Percentiles rank a stretch among this genome's conserved stretches.
These are phyloP conservation scores for Cercospora nicotianae DNA, from an alignment of 2,329 filamentous ascomycete genomes.

Conservation along the genomic window DNA sequence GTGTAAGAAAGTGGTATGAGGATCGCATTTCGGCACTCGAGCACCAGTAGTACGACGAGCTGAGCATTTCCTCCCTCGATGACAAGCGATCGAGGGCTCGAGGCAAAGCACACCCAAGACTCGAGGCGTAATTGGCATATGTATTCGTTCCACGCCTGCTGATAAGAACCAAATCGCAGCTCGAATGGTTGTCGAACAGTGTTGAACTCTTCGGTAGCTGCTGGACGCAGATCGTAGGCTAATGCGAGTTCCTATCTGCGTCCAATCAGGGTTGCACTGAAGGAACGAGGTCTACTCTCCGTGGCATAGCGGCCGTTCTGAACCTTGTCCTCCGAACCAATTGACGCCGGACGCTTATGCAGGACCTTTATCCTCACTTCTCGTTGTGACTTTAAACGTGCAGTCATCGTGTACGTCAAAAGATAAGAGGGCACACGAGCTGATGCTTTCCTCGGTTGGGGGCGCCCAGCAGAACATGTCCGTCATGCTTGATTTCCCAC, in stretches of 20 bases:
- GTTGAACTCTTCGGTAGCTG: not conserved
- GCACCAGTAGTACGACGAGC: not conserved
- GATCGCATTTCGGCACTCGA: conserved; percentile 1
- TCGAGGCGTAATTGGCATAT: conserved; percentile 10
- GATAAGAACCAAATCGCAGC: conserved; percentile 2
- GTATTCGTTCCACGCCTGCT: conserved; percentile 4
- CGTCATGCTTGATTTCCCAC: conserved; percentile 4
- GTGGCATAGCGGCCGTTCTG: not conserved
- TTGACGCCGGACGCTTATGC: not conserved
- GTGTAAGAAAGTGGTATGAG: conserved; percentile 5
- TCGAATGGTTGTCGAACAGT: not conserved
- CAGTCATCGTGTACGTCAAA: conserved; percentile 6
- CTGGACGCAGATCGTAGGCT: conserved; percentile 7
- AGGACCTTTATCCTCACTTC: not conserved
- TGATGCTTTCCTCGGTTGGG: not conserved
- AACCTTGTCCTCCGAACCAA: not conserved
- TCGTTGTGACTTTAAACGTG: conserved; percentile 9
- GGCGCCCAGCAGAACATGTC: not conserved
- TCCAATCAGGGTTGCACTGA: not conserved
- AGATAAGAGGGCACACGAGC: conserved; percentile 12
- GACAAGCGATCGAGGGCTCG: conserved; percentile 2
- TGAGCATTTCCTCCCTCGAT: not conserved
- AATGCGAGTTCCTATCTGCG: conserved; percentile 4
- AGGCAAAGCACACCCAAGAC: conserved; percentile 5
- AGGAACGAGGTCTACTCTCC: not conserved